Conservation (phyloP, 768 basidiomycete genomes). For the Phlebiopsis flavidoalba region DNA sequence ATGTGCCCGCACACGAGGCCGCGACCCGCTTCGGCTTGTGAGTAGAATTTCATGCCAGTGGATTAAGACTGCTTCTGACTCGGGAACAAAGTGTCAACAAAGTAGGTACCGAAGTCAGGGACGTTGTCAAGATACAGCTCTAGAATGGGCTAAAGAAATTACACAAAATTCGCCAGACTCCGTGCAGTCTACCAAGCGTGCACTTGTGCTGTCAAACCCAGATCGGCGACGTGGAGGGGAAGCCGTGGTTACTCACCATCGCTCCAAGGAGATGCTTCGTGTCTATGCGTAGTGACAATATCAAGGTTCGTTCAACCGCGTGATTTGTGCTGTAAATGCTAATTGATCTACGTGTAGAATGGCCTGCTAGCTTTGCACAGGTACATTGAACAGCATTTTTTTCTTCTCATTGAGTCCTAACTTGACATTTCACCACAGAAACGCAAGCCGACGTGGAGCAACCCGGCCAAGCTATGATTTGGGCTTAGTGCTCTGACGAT, state of each 20-base stretch:
- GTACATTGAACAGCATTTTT: slow-evolving; percentile 30
- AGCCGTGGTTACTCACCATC: slow-evolving; percentile 39
- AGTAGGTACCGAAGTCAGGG: slow-evolving; percentile 50
- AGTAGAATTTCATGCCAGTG: neutral
- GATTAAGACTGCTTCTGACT: neutral
- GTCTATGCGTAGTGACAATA: slow-evolving; percentile 60
- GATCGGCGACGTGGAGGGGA: slow-evolving; percentile 47
- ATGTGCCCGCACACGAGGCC: slow-evolving; percentile 64
- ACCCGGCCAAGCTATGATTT: slow-evolving; percentile 48
- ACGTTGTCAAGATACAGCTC: slow-evolving; percentile 58
- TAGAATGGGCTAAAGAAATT: slow-evolving; percentile 57
- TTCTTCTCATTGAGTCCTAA: neutral
- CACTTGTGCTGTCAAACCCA: slow-evolving; percentile 50
- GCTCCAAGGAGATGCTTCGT: slow-evolving; percentile 43
- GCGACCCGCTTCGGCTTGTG: slow-evolving; percentile 71
- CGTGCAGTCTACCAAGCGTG: slow-evolving; percentile 72
- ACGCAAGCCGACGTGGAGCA: slow-evolving; percentile 49
- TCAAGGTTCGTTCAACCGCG: slow-evolving; percentile 45
- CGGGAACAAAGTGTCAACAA: slow-evolving; percentile 54
- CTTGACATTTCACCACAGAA: slow-evolving; percentile 25
- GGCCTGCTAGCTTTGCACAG: slow-evolving; percentile 67
- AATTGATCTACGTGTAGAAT: slow-evolving; percentile 29
- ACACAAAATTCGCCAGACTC: slow-evolving; percentile 70
- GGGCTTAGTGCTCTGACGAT: neutral
- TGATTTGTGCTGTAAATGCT: neutral